phyloP scores from a whole-genome alignment of 2,329 filamentous ascomycete species.

The Colletotrichum sp. region DNA sequence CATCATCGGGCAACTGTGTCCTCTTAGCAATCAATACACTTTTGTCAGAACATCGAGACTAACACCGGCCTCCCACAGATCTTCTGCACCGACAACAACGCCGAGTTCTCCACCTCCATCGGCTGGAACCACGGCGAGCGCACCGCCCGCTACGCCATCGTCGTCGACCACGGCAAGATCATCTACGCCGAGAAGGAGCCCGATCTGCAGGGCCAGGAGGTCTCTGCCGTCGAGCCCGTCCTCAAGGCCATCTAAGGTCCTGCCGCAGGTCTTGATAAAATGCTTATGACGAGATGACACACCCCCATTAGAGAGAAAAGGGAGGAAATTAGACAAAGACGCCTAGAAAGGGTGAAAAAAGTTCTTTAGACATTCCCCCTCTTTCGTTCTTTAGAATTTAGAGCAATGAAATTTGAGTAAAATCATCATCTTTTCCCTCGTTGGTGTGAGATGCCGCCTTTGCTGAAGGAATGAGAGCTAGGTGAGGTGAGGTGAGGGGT shows the following conservation, averaged over 20 bases:
- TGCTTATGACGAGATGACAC: neutral
- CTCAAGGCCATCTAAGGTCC: constrained; percentile 54
- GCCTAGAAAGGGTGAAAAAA: neutral
- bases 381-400: neutral
- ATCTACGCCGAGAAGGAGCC: constrained; percentile 79
- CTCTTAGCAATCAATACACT: neutral
- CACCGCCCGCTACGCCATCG: constrained; percentile 79
- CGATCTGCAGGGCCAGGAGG: constrained; percentile 48
- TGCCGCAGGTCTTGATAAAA: neutral
- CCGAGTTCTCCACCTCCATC: constrained; percentile 77
- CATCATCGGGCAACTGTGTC: neutral
- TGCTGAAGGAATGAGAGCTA: too few relatives aligned
- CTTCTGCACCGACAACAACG: constrained; percentile 74
- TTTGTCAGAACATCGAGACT: neutral
- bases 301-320: neutral
- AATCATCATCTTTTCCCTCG: neutral
- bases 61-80: constrained; percentile 44
- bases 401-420: constrained; percentile 1
- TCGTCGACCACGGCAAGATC: constrained; percentile 85
- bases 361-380: neutral
- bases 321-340: neutral
- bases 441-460: neutral
- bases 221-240: constrained; percentile 59
- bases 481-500: neutral
- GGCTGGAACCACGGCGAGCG: constrained; percentile 80